phyloP scores from a whole-genome alignment of 495 filamentous ascomycete genomes.

The Penicillium paxilli region DNA sequence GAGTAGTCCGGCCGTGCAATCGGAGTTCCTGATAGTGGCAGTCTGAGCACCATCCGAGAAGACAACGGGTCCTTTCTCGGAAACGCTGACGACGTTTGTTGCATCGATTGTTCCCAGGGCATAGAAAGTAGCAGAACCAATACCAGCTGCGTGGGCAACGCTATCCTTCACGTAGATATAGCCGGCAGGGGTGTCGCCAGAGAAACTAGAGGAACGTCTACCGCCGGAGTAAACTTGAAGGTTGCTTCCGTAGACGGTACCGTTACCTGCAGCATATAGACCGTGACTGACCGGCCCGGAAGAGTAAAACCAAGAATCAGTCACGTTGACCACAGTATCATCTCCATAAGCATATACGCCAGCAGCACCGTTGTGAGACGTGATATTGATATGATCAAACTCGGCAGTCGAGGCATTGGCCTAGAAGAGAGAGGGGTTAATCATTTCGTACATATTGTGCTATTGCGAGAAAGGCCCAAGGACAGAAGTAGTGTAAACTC shows the following conservation, averaged over 20 bases:
- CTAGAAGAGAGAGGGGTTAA: neutral
- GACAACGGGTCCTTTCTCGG: constrained; percentile 13
- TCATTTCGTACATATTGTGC: neutral
- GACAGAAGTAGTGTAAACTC: neutral
- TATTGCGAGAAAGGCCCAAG: too few relatives aligned
- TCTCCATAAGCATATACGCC: constrained; percentile 13
- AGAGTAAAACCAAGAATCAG: constrained; percentile 17
- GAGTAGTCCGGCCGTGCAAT: constrained; percentile 11
- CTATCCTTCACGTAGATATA: constrained; percentile 17
- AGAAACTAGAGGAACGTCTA: constrained; percentile 19
- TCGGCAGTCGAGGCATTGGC: constrained; percentile 15
- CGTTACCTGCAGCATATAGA: constrained; percentile 19
- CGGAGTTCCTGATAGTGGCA: constrained; percentile 5
- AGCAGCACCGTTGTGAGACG: constrained; percentile 15
- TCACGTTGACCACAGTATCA: constrained; percentile 17
- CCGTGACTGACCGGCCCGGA: constrained; percentile 19
- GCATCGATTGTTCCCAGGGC: constrained; percentile 10
- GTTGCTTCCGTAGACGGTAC: constrained; percentile 14
- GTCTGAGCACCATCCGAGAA: constrained; percentile 13
- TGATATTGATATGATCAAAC: constrained; percentile 14
- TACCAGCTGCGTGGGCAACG: constrained; percentile 16
- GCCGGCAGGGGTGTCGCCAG: constrained; percentile 15
- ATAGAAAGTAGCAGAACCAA: constrained; percentile 22
- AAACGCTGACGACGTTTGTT: constrained; percentile 8
- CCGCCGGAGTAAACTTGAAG: constrained; percentile 16